phyloP scores from a whole-genome alignment of 768 basidiomycete species.

The Gautieria morchelliformis region DNA sequence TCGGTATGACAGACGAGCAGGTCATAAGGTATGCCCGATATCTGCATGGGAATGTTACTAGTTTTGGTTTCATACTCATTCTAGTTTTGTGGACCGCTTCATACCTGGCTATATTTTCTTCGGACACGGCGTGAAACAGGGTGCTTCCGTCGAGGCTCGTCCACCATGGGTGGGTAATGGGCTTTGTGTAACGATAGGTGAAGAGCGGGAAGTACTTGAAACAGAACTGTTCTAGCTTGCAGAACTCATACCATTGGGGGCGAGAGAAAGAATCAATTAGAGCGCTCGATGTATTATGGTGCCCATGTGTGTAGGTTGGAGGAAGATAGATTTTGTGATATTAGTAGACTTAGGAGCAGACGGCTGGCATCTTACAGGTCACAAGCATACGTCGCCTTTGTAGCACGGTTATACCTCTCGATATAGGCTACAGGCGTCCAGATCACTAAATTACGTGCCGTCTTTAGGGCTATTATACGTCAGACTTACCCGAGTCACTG shows the following conservation, averaged over 20 bases:
- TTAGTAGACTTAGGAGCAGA: too few relatives aligned
- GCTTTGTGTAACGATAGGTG: slow-evolving; percentile 45
- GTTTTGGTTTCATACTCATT: background rate
- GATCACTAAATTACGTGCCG: too few relatives aligned
- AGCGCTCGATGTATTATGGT: background rate
- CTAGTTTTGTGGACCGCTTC: slow-evolving; percentile 83
- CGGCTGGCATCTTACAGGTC: too few relatives aligned
- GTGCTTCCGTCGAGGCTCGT: slow-evolving; percentile 12
- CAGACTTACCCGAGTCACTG: too few relatives aligned
- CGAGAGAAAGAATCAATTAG: background rate
- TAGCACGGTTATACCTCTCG: too few relatives aligned
- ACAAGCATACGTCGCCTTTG: too few relatives aligned
- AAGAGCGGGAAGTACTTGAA: slow-evolving; percentile 37
- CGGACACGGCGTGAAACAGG: slow-evolving; percentile 42
- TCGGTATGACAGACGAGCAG: slow-evolving; percentile 81
- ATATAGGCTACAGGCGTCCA: too few relatives aligned
- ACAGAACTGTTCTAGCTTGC: slow-evolving; percentile 30
- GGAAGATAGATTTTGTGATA: too few relatives aligned
- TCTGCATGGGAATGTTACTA: background rate
- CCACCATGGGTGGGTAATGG: slow-evolving; percentile 40
- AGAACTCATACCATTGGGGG: background rate
- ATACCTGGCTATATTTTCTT: slow-evolving; percentile 93
- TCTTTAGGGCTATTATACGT: too few relatives aligned
- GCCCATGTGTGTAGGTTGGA: background rate
- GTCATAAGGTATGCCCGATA: slow-evolving; percentile 36